phyloP scores from a whole-genome alignment of 2,329 filamentous ascomycete species.

The Botrytis porri region DNA sequence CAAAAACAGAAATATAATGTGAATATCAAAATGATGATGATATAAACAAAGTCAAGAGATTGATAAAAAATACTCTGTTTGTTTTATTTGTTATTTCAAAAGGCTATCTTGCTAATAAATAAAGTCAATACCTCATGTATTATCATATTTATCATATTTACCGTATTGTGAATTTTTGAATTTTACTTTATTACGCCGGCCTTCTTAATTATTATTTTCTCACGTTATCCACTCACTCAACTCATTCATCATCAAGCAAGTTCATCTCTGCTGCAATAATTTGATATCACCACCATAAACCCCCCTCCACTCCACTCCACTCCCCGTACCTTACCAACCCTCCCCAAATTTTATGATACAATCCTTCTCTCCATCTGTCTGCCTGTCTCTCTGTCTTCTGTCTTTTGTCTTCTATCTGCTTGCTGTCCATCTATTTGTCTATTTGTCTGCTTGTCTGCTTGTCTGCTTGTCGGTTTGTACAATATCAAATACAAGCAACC shows the following conservation, averaged over 20 bases:
- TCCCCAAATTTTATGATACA: not conserved
- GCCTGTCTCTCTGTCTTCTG: not conserved
- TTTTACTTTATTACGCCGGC: not conserved
- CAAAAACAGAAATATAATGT: not conserved
- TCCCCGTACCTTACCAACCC: not conserved
- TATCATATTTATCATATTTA: not conserved
- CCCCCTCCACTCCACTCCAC: not conserved
- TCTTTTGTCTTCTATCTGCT: not conserved
- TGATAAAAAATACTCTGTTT: not conserved
- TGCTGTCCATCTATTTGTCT: not conserved
- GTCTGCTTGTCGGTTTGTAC: not conserved
- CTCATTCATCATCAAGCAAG: not conserved
- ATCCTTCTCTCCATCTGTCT: not conserved
- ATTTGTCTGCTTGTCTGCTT: not conserved
- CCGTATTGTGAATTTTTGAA: not conserved
- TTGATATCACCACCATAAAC: not conserved
- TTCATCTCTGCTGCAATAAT: not conserved
- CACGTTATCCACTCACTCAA: not conserved
- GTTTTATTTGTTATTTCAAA: not conserved
- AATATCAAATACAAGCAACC: not conserved
- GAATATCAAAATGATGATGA: not conserved
- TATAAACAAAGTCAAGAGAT: not conserved
- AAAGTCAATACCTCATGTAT: not conserved
- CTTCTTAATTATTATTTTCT: slow-evolving; percentile 5
- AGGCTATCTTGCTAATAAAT: not conserved